Evolutionary conservation across 2,329 filamentous ascomycete species (phyloP).

Genomic region (Diplodia sapinea): DNA sequence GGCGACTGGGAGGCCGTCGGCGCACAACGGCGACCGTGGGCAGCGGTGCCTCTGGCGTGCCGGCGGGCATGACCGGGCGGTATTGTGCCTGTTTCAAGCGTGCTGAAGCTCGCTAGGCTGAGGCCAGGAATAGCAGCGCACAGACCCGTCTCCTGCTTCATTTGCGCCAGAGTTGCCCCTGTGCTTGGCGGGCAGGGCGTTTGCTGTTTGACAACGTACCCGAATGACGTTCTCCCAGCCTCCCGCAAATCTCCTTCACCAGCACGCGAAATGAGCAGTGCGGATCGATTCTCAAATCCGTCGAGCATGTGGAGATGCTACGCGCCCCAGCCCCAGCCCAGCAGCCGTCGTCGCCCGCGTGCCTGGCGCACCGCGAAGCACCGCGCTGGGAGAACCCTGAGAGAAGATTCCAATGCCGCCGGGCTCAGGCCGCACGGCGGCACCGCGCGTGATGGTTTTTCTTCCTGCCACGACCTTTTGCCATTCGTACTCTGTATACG

Average conservation of each 20-base stretch:
- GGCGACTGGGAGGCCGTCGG: background rate
- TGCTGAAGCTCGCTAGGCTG: conserved; percentile 25
- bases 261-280: conserved; percentile 30
- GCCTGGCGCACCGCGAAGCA: background rate
- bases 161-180: conserved; percentile 28
- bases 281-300: conserved; percentile 18
- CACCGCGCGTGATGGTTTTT: background rate
- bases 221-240: conserved; percentile 30
- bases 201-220: conserved; percentile 28
- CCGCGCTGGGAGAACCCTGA: conserved; percentile 10
- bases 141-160: conserved; percentile 25
- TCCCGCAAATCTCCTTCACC: conserved; percentile 28
- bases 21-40: conserved; percentile 19
- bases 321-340: conserved; percentile 8
- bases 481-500: conserved; percentile 1
- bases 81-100: conserved; percentile 28
- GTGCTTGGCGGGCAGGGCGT: conserved; percentile 26
- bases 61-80: conserved; percentile 22
- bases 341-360: background rate
- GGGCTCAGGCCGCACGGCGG: conserved; percentile 15
- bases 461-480: background rate
- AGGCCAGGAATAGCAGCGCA: conserved; percentile 25
- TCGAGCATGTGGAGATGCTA: conserved; percentile 23
- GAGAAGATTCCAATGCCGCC: conserved; percentile 10
- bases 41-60: conserved; percentile 10